Base-by-base conservation (phyloP, 139 green algal species). In the Edaphochlamys debaryana region DNA sequence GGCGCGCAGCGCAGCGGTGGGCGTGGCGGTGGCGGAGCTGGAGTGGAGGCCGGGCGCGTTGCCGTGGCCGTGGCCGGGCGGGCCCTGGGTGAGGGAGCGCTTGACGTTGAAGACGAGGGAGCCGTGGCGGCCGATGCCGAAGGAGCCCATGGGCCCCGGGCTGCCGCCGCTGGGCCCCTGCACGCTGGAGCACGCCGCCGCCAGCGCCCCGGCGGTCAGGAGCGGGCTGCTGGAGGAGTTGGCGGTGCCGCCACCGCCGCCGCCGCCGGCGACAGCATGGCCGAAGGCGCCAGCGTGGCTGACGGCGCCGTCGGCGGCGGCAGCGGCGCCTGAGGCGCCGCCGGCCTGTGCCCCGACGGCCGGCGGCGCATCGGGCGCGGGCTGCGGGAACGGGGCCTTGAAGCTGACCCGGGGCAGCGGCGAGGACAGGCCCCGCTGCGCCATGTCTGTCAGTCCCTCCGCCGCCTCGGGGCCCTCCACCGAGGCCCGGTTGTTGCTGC, bases 401-500 rank as follows among this genome's bases (percentile, higher is more conserved):
- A 54, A 8, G 36, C 66, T 67, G 34, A 79, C 22, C 37, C 17
- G 27, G 11, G 73, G 75, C 29, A 81, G 75, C 40, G 75, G 75
- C 34, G 75, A 81, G 20, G 75, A 81, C 17, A 70, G 75, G 6
- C 75, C 75, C 5, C 38, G 60, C 27, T 20, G 32, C 36, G 38
- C 40, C 48, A 78, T 25, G 34, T 69, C 56, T 29, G 13, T 54
- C 40, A 5, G 11, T 42, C 29, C 45, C 74, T 3, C 41, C 74
- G 27, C 75, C 75, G 19, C 62, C 40, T 15, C 34, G 23, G 29
- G 73, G 69, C 19, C 56, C 34, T 4, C 56, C 56, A 11, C 73
- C 38, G 9, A 58, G 58, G 73, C 73, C 67, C 54, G 52, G 50
- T 37, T 80, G 73, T 40, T 69, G 73, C 73, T 69, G 73, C 56